Conservation (phyloP, 176 grass and related monocot genomes). For the Raddia guianensis region DNA sequence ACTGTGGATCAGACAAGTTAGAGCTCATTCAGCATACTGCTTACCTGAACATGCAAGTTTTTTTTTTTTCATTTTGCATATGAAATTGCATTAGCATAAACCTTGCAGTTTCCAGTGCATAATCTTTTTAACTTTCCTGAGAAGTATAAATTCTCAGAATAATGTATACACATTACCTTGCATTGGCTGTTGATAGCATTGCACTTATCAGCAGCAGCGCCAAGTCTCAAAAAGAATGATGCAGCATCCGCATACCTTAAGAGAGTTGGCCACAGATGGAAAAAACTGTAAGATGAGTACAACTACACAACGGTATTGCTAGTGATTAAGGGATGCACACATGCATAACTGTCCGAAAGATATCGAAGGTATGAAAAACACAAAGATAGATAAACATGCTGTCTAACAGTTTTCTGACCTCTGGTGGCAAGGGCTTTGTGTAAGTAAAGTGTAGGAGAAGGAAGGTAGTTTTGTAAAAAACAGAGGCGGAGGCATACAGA, state of each 20-base stretch:
- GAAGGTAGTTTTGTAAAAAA: neutral
- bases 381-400: neutral
- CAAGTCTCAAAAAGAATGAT: conserved; percentile 76
- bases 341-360: neutral
- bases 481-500: neutral
- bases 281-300: conserved; percentile 7
- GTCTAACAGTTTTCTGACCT: neutral
- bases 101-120: neutral
- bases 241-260: conserved; percentile 85
- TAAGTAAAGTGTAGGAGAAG: neutral
- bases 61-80: neutral
- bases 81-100: neutral
- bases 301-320: neutral
- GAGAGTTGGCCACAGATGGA: conserved; percentile 18
- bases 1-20: neutral
- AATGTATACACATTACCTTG: conserved; percentile 66
- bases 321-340: neutral
- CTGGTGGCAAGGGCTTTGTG: neutral
- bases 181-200: conserved; percentile 96
- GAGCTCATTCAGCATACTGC: neutral
- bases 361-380: neutral
- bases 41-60: neutral
- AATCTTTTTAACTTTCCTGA: neutral
- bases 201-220: conserved; percentile 91
- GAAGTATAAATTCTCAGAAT: conserved; percentile 1